phyloP scores from a whole-genome alignment of 225 moss, liverwort and hornwort genomes.

The Bryoerythrophyllum caledonicum region DNA sequence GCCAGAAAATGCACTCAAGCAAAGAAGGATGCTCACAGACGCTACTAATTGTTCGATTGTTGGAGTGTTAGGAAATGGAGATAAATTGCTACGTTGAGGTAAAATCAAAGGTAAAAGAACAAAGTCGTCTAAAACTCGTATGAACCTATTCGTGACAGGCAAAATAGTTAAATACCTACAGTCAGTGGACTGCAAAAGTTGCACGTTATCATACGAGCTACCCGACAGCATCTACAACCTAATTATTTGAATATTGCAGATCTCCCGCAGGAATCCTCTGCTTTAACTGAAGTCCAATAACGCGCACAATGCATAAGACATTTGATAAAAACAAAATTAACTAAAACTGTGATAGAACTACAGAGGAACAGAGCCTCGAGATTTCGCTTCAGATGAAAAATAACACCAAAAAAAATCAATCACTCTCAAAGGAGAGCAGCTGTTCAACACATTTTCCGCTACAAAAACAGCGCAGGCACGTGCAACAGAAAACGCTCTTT shows the following conservation, averaged over 20 bases:
- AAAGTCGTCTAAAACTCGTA: background rate
- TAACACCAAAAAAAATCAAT: background rate
- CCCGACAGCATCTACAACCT: constrained; percentile 5
- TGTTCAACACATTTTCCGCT: background rate
- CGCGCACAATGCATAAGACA: background rate
- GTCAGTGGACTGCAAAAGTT: background rate
- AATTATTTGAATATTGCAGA: constrained; percentile 5
- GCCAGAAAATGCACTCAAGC: constrained; percentile 3
- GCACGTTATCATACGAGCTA: background rate
- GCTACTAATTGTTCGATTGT: background rate
- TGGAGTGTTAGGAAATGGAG: background rate
- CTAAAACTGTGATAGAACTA: background rate
- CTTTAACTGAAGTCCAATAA: background rate
- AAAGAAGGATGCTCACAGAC: background rate
- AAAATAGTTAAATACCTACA: constrained; percentile 8
- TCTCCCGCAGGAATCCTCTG: background rate
- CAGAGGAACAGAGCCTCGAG: background rate
- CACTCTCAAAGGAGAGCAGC: background rate
- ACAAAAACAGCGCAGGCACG: background rate
- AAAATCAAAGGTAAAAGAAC: background rate
- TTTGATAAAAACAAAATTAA: background rate
- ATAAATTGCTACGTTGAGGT: background rate
- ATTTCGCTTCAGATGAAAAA: background rate
- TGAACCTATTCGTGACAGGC: constrained; percentile 3
- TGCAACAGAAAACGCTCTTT: constrained; percentile 9